Evolutionary conservation across 768 basidiomycete genomes (phyloP), one percentile per base, ranked within the genome.

Genomic region (Gloeopeniophorella convolvens): DNA sequence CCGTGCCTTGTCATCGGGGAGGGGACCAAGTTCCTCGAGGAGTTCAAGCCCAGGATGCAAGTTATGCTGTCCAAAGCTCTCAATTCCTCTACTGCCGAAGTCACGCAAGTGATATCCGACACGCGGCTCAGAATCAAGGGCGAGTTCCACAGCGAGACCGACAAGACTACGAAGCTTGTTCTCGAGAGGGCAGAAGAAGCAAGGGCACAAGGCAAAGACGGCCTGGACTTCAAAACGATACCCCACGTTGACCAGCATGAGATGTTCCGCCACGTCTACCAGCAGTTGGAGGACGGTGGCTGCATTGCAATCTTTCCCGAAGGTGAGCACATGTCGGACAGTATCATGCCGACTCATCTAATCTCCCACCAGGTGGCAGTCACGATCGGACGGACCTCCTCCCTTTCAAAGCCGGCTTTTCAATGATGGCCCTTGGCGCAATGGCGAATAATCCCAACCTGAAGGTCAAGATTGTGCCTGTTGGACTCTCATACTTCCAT

Each of bases 281-380:
- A 91, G 62, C 79, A 80, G 49, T 69, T 98, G 51, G 86, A 80
- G 49, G 79, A 85, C 45, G 90, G 90, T 15, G 90, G 92, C 15
- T 83, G 84, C 57, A 94, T 99, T 55, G 94, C 95, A 39, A 97
- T 99, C 56, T 98, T 98, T 65, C 96, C 96, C 31, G 96, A 98
- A 83, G 95, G 94, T 90, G 58, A 49, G 66, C 53, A 12, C 20
- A 18, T 13, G 16, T 41, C 37, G 46, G 31, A n/a, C 51, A 36
- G 60, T 51, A 35, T 39, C 55, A 30, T 46, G 28, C 18, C 15
- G n/a, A 12, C 23, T 26, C 24, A 27, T 42, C 48, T 12, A 54
- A 24, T 43, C 24, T 23, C 20, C n/a, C 13, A 5, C 21, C 27
- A 97, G 94, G 96, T 60, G 96, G 96, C 48, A 97, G 94, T 50